Evolutionary conservation across 2,329 filamentous ascomycete genomes (phyloP).

Genomic region (Aspergillus ochraceus): DNA sequence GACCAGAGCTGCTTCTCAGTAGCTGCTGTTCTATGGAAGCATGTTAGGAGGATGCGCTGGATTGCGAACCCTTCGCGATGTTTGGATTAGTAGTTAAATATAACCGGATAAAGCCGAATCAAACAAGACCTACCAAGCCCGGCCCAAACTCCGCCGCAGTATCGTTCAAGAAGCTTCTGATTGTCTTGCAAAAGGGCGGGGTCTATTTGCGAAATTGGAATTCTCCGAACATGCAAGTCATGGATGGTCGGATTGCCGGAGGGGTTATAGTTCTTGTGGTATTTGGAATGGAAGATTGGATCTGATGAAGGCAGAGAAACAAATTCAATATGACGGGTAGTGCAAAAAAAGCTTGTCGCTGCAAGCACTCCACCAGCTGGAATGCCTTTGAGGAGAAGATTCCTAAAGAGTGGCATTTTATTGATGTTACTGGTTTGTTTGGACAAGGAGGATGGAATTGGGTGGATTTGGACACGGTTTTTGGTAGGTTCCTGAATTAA

Average conservation of each 20-base stretch:
- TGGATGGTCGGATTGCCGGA: constrained; percentile 10
- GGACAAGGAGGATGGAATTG: not conserved
- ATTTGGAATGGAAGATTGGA: not conserved
- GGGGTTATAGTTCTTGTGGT: constrained; percentile 4
- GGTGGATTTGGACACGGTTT: not conserved
- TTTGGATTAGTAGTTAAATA: not conserved
- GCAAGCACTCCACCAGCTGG: not conserved
- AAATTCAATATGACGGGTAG: not conserved
- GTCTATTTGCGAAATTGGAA: constrained; percentile 9
- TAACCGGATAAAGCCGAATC: not conserved
- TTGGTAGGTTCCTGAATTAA: not conserved
- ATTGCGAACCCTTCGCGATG: not conserved
- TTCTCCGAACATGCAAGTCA: constrained; percentile 6
- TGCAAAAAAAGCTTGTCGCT: not conserved
- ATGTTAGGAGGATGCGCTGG: not conserved
- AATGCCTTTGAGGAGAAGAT: not conserved
- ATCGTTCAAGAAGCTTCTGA: constrained; percentile 6
- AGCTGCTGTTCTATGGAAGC: not conserved
- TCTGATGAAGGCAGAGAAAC: not conserved
- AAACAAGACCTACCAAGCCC: not conserved
- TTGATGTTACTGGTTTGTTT: not conserved
- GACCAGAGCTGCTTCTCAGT: not conserved
- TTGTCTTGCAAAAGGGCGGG: not conserved
- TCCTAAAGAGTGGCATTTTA: not conserved
- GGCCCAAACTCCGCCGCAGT: constrained; percentile 10